Conservation (phyloP, 345 rosid species). For the Boechera stricta region DNA sequence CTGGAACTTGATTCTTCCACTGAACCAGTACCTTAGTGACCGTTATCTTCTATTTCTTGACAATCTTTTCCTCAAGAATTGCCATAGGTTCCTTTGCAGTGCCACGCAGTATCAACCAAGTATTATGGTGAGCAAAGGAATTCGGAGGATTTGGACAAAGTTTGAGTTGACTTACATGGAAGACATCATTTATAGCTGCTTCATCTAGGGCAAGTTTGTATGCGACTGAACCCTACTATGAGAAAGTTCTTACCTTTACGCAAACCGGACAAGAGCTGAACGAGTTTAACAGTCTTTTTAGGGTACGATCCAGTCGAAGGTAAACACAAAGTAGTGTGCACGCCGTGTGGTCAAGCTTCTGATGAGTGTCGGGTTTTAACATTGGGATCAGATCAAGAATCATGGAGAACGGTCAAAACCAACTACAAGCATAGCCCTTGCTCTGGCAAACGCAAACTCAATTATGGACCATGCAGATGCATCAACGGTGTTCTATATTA, state of each 20-base stretch:
- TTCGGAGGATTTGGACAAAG: too few species aligned
- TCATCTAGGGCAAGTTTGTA: too few species aligned
- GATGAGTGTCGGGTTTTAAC: constrained; percentile 10
- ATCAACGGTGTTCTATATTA: constrained; percentile 18
- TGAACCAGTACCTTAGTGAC: too few species aligned
- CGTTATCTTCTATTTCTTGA: too few species aligned
- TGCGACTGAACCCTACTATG: constrained; percentile 14
- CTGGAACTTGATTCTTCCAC: too few species aligned
- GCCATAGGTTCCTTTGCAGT: too few species aligned
- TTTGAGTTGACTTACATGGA: too few species aligned
- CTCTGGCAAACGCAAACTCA: accelerated
- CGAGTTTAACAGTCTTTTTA: background rate
- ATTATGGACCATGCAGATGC: background rate
- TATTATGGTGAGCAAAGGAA: too few species aligned
- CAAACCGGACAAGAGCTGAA: background rate
- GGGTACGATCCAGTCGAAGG: constrained; percentile 16
- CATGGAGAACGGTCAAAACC: constrained; percentile 13
- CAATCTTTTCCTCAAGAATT: too few species aligned
- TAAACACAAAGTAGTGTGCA: constrained; percentile 19
- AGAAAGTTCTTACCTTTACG: background rate
- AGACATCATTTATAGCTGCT: too few species aligned
- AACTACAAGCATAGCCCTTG: background rate
- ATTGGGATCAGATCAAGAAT: background rate
- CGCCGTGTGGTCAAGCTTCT: background rate
- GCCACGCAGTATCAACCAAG: too few species aligned